phyloP scores from a whole-genome alignment of 176 grass and related monocot species.

The Otatea glauca region DNA sequence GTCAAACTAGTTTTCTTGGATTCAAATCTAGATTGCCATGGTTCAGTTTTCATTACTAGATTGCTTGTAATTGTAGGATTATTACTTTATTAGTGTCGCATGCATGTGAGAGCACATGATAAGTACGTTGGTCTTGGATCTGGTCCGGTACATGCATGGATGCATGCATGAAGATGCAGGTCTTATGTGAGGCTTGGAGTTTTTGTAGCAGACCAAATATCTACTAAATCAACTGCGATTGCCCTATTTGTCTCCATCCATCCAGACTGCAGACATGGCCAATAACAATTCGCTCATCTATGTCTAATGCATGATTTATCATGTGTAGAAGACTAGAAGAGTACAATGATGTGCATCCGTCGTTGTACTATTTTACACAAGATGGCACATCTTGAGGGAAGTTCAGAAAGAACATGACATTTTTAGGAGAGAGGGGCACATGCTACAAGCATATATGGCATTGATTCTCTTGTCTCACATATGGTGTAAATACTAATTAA shows the following conservation, averaged over 20 bases:
- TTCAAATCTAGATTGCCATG: slow-evolving; percentile 45
- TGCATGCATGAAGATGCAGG: slow-evolving; percentile 36
- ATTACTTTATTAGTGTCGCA: slow-evolving; percentile 26
- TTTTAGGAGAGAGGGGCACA: slow-evolving; percentile 46
- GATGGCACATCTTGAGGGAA: slow-evolving; percentile 34
- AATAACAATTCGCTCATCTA: not conserved
- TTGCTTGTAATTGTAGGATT: slow-evolving; percentile 54
- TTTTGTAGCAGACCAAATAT: slow-evolving; percentile 53
- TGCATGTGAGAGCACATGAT: slow-evolving; percentile 80
- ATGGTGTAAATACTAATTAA: not conserved
- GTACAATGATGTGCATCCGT: slow-evolving; percentile 30
- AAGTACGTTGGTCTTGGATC: slow-evolving; percentile 54
- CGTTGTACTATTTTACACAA: slow-evolving; percentile 24
- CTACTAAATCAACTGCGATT: slow-evolving; percentile 43
- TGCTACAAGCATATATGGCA: slow-evolving; percentile 32
- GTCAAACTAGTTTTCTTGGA: not conserved
- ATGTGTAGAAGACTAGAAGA: slow-evolving; percentile 1
- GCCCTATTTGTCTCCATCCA: slow-evolving; percentile 46
- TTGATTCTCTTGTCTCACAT: not conserved
- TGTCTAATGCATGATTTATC: slow-evolving; percentile 17
- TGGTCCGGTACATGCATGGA: slow-evolving; percentile 41
- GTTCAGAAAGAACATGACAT: slow-evolving; percentile 39
- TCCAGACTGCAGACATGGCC: slow-evolving; percentile 22
- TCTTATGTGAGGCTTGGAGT: slow-evolving; percentile 40
- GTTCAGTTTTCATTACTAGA: slow-evolving; percentile 17